A percentile compares a stretch with the other conserved stretches of the same genome.
Evolutionary conservation across 2,329 filamentous ascomycete genomes (phyloP).

Genomic region (Stachybotrys chartarum): DNA sequence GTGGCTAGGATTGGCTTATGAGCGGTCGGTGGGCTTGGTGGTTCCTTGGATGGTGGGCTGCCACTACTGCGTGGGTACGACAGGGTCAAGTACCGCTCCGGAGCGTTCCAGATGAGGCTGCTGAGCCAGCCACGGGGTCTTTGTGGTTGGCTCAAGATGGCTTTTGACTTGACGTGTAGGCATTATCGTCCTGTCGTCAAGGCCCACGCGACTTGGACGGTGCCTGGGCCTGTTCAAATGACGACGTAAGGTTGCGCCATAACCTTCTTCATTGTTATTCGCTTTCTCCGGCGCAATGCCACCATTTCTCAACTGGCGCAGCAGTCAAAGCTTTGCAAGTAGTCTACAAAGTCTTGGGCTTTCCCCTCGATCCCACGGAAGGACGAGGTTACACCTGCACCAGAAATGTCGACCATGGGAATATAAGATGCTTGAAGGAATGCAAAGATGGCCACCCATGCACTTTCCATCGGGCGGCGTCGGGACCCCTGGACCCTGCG

Average conservation of each 20-base stretch:
- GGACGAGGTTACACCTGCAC: neutral
- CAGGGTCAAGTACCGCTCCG: neutral
- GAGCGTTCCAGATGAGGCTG: neutral
- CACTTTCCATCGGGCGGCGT: neutral
- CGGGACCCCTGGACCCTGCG: neutral
- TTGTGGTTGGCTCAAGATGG: neutral
- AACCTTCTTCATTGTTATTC: no score
- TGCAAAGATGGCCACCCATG: no score
- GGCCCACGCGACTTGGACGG: neutral
- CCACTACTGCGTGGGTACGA: neutral
- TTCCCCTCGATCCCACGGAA: no score
- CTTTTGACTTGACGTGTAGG: no score
- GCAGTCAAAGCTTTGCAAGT: no score
- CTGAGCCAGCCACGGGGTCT: neutral
- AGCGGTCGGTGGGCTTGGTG: neutral
- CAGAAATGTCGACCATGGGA: no score
- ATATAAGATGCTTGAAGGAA: no score
- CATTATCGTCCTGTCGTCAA: no score
- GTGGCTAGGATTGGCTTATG: neutral
- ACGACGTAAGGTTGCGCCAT: no score
- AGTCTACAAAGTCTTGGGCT: no score
- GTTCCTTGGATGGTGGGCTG: neutral
- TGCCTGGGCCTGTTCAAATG: neutral
- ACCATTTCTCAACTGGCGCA: no score
- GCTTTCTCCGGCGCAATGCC: no score